Evolutionary conservation across 106 monocot genomes (phyloP).

Genomic region (Hemerocallis citrina): DNA sequence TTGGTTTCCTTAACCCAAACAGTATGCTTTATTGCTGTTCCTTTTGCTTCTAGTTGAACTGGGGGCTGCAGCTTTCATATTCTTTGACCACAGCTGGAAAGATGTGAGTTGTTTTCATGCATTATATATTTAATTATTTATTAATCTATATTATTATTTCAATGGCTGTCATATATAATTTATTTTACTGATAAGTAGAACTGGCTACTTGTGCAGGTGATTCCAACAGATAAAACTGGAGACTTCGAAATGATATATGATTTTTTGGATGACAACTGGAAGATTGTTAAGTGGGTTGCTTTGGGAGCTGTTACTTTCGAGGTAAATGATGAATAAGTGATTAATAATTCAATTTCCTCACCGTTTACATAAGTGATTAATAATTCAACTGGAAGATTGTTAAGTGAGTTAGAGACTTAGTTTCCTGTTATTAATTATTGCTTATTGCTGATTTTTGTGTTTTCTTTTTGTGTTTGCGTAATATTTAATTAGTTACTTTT

Average conservation of each 20-base stretch:
- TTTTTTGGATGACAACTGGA: conserved; percentile 79
- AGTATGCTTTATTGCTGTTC: conserved; percentile 85
- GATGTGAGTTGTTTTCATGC: conserved; percentile 36
- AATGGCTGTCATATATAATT: not conserved
- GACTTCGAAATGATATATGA: conserved; percentile 76
- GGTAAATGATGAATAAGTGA: conserved; percentile 25
- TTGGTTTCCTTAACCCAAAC: conserved; percentile 41
- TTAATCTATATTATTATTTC: not conserved
- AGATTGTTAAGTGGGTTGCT: conserved; percentile 83
- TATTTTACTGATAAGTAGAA: not conserved
- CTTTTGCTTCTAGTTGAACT: conserved; percentile 73
- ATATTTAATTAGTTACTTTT: too few relatives aligned
- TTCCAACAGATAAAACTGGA: conserved; percentile 88
- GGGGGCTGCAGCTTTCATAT: conserved; percentile 88
- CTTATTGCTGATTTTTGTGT: too few relatives aligned
- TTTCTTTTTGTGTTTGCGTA: too few relatives aligned
- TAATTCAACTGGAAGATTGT: too few relatives aligned
- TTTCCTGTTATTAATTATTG: too few relatives aligned
- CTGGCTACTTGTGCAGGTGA: conserved; percentile 33
- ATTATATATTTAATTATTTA: not conserved
- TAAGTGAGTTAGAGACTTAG: too few relatives aligned
- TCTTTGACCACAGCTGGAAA: conserved; percentile 90
- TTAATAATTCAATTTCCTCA: not conserved
- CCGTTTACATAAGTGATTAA: too few relatives aligned
- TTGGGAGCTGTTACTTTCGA: conserved; percentile 69